Percentiles rank a stretch among this genome's conserved stretches.
Evolutionary conservation across 345 rosid genomes (phyloP).

Genomic region (Lagerstroemia speciosa): DNA sequence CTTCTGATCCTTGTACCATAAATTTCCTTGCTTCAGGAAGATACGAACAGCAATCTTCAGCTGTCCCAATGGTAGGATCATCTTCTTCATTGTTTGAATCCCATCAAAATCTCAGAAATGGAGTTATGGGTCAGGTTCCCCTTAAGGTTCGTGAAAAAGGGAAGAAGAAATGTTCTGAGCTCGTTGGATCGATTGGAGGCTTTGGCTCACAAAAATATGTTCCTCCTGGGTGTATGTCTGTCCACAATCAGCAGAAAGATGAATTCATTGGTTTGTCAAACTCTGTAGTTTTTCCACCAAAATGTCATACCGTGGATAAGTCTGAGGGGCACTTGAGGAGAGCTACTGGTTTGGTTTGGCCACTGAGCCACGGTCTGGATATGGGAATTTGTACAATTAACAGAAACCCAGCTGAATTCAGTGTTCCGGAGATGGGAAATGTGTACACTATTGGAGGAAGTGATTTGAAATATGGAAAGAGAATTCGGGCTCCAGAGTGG

Average conservation of each 20-base stretch:
- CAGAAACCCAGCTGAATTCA: constrained; percentile 93
- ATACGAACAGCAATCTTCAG: constrained; percentile 19
- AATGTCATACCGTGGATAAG: constrained; percentile 18
- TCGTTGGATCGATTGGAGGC: constrained; percentile 26
- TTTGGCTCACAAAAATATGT: constrained; percentile 20
- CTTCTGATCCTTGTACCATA: constrained; percentile 32
- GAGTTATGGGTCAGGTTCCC: constrained; percentile 28
- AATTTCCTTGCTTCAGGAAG: constrained; percentile 24
- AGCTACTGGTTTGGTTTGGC: constrained; percentile 17
- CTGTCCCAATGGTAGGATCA: constrained; percentile 32
- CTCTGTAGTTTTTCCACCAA: constrained; percentile 33
- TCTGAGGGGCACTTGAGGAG: constrained; percentile 27
- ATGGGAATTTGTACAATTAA: constrained; percentile 48
- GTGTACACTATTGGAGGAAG: constrained; percentile 52
- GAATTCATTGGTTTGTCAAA: constrained; percentile 30
- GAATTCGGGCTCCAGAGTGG: background rate
- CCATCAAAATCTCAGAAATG: constrained; percentile 27
- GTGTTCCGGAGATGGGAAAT: constrained; percentile 54
- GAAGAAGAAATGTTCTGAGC: constrained; percentile 31
- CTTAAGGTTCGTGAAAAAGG: constrained; percentile 35
- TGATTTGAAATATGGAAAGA: constrained; percentile 34
- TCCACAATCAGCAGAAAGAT: constrained; percentile 31
- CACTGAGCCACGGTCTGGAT: constrained; percentile 26
- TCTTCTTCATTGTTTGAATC: constrained; percentile 39
- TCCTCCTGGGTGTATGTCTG: constrained; percentile 29